Conservation (phyloP, 345 rosid species). For the Microthlaspi erraticum region DNA sequence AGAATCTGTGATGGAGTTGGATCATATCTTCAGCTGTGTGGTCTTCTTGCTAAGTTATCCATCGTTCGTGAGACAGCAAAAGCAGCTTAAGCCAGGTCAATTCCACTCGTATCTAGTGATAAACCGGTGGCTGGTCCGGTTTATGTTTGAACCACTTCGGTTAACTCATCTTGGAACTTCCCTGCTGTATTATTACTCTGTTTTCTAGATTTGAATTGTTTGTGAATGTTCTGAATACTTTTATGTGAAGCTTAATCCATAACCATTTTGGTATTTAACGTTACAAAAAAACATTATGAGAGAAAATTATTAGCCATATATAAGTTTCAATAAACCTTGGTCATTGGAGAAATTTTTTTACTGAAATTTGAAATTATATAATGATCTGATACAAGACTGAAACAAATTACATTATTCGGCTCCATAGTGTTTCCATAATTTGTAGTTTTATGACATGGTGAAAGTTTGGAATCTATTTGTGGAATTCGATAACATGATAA, state of each 20-base stretch:
- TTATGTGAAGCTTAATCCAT: slow-evolving; percentile 11
- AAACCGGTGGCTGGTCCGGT: slow-evolving; percentile 14
- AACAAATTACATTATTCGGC: no score
- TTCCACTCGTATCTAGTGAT: slow-evolving; percentile 13
- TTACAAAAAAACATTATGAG: not conserved
- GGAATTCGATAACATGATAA: slow-evolving; percentile 23
- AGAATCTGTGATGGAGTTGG: slow-evolving; percentile 97
- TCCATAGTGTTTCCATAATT: no score
- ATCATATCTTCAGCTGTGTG: slow-evolving; percentile 92
- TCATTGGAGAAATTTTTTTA: not conserved
- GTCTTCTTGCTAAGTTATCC: slow-evolving; percentile 89
- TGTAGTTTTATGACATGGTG: not conserved
- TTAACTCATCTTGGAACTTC: slow-evolving; percentile 6
- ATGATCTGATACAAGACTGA: no score
- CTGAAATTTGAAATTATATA: no score
- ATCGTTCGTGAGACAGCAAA: slow-evolving; percentile 76
- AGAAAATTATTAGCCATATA: not conserved
- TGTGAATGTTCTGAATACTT: slow-evolving; percentile 27
- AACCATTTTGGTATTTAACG: not conserved
- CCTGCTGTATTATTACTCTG: slow-evolving; percentile 12
- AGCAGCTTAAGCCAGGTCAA: slow-evolving; percentile 52
- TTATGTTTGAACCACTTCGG: slow-evolving; percentile 23
- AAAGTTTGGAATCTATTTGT: slow-evolving; percentile 1
- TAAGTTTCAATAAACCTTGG: not conserved
- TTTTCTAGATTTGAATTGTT: slow-evolving; percentile 19